Base-by-base conservation (phyloP, 2,329 filamentous ascomycete species). In the Colletotrichum sp. region DNA sequence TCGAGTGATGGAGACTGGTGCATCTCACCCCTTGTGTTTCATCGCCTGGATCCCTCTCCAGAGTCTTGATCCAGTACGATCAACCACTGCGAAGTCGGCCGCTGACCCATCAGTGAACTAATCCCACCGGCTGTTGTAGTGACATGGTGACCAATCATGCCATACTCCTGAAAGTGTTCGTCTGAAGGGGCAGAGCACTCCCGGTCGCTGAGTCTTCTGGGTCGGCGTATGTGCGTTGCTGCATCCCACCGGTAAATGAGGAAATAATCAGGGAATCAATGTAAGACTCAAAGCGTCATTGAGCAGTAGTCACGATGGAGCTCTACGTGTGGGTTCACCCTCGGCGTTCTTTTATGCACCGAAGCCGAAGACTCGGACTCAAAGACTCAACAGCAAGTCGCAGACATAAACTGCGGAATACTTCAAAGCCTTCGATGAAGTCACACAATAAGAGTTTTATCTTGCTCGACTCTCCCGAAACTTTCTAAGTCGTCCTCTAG, bases 401-500 rank as follows among this genome's bases (percentile, higher is more conserved):
- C 43, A 52, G 43, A 52, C 21, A 21, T 21, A 52, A 52, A 21
- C 10, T 21, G 2, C 43, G 43, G 13, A 13, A 7, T 1, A 13
- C 43, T 6, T 4, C 16, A n/a, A n/a, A 13, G 43, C 2, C n/a
- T 52, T 52, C 1, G 6, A 52, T 13, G n/a, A 52, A 52, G 13
- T 21, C 0, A 21, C n/a, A 13, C 1, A 52, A 13, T 13, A 52
- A 21, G 10, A 6, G 4, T 5, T 43, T 4, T n/a, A 12, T 48
- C 38, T 12, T 48, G 18, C 18, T 48, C 38, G 2, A 48, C 3
- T 12, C 18, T 48, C 18, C 18, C 38, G 9, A 48, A 4, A n/a
- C 38, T n/a, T 9, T n/a, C 18, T 2, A n/a, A 12, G 1, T n/a
- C 5, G 6, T n/a, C 0, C 38, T n/a, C 6, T 2, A 12, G 3